These are phyloP conservation scores for Kingdonia uniflora DNA, from an alignment of 164 flowering plant genomes.

Conservation along the genomic window DNA sequence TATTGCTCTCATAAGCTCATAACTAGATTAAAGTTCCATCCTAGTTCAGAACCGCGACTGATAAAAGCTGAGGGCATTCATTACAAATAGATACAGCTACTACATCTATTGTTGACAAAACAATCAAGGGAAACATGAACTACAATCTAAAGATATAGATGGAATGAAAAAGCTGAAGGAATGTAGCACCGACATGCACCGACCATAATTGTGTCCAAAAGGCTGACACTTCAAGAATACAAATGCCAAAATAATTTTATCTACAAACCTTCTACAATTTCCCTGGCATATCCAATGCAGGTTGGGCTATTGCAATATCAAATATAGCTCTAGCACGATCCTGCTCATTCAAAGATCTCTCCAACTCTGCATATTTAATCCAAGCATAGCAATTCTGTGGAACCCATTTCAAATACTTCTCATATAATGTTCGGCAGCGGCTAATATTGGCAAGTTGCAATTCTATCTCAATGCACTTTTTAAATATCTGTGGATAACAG, in stretches of 20 bases:
- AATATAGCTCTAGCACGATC: conserved; percentile 1
- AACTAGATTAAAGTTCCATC: too few species aligned
- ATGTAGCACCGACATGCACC: too few species aligned
- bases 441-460: neutral
- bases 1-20: too few species aligned
- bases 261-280: neutral
- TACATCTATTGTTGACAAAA: too few species aligned
- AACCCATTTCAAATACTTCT: neutral
- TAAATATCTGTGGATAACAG: neutral
- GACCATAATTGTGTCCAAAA: too few species aligned
- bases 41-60: too few species aligned
- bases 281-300: conserved; percentile 2
- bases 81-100: too few species aligned
- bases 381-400: conserved; percentile 1
- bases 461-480: conserved; percentile 2
- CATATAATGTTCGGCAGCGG: conserved; percentile 1
- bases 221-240: neutral
- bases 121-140: too few species aligned
- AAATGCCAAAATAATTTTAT: neutral
- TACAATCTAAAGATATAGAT: too few species aligned
- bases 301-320: conserved; percentile 1
- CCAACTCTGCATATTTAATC: conserved; percentile 1
- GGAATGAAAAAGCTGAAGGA: too few species aligned
- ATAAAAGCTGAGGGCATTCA: too few species aligned
- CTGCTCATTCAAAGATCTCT: neutral